Conservation (phyloP, 2,329 filamentous ascomycete species). For the Aspergillus ustus region DNA sequence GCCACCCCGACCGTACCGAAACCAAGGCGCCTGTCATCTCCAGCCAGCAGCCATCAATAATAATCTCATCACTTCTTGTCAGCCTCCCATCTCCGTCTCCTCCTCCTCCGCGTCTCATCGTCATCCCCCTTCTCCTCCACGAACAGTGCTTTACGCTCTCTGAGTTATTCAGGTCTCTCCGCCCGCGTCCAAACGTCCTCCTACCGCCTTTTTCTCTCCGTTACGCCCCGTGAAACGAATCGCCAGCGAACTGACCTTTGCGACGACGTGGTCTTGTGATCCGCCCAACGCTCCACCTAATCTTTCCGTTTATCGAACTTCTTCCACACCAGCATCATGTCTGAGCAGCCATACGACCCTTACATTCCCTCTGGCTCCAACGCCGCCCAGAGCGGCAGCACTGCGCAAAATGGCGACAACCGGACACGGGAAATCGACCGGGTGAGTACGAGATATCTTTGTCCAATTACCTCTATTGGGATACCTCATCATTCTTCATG, state of each 20-base stretch:
- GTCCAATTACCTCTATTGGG: background rate
- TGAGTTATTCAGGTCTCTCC: conserved; percentile 6
- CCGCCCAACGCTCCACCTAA: conserved; percentile 21
- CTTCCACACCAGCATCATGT: conserved; percentile 50
- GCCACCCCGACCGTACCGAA: conserved; percentile 31
- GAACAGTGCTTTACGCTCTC: background rate
- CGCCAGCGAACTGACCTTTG: conserved; percentile 18
- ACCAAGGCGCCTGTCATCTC: conserved; percentile 31
- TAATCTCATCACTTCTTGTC: conserved; percentile 29
- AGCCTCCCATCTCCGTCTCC: conserved; percentile 24
- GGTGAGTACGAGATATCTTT: conserved; percentile 62
- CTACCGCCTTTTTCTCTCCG: conserved; percentile 12
- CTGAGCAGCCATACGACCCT: conserved; percentile 78
- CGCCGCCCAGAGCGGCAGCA: conserved; percentile 57
- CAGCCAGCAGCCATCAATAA: conserved; percentile 28
- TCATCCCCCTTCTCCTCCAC: conserved; percentile 14
- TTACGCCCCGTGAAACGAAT: conserved; percentile 17
- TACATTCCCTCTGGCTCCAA: conserved; percentile 75
- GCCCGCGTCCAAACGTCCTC: conserved; percentile 1
- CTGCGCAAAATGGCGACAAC: conserved; percentile 60
- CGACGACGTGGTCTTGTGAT: conserved; percentile 25
- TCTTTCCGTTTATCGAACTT: conserved; percentile 18
- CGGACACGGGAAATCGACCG: conserved; percentile 78
- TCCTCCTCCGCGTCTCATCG: conserved; percentile 15
- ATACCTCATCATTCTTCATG: background rate